Percentiles rank a stretch among this genome's conserved stretches.
Conservation (phyloP, 768 basidiomycete species). For the Leccinum obscurum region DNA sequence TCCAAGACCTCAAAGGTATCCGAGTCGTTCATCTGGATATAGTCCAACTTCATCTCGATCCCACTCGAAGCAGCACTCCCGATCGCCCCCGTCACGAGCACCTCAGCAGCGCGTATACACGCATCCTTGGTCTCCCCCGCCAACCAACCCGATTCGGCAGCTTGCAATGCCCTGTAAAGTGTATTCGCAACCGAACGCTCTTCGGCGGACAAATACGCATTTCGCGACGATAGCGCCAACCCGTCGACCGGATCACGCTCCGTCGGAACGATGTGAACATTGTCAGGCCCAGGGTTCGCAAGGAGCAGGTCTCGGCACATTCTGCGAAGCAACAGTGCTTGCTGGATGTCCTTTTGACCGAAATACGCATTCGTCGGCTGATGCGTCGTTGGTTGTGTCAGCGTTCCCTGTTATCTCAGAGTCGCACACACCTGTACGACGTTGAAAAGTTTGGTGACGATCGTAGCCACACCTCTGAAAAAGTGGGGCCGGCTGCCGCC, state of each 20-base stretch:
- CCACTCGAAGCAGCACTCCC: conserved; percentile 34
- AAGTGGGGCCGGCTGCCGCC: conserved; percentile 85
- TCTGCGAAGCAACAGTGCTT: conserved; percentile 80
- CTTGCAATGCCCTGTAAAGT: conserved; percentile 67
- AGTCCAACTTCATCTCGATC: conserved; percentile 71
- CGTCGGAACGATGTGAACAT: conserved; percentile 88
- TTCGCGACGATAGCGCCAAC: conserved; percentile 90
- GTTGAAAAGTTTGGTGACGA: conserved; percentile 95
- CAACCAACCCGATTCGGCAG: conserved; percentile 57
- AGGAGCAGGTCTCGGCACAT: conserved; percentile 79
- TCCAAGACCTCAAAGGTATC: conserved; percentile 68
- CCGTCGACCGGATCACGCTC: conserved; percentile 61
- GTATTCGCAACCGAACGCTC: conserved; percentile 66
- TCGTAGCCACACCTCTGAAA: conserved; percentile 93
- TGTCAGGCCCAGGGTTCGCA: conserved; percentile 68
- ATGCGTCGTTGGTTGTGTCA: conserved; percentile 1
- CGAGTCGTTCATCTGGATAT: conserved; percentile 86
- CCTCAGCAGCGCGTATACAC: conserved; percentile 45
- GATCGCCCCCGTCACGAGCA: conserved; percentile 38
- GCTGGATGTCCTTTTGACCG: conserved; percentile 98
- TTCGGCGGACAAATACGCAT: conserved; percentile 68
- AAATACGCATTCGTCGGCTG: conserved; percentile 91
- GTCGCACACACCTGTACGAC: conserved; percentile 65
- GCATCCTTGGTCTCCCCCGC: conserved; percentile 49
- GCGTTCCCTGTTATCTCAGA: neutral